Evolutionary conservation across 371 early-diverging fungal genomes (phyloP), one percentile per base, ranked within the genome.

Genomic region (Hamiltosporidium tvaerminnensis): DNA sequence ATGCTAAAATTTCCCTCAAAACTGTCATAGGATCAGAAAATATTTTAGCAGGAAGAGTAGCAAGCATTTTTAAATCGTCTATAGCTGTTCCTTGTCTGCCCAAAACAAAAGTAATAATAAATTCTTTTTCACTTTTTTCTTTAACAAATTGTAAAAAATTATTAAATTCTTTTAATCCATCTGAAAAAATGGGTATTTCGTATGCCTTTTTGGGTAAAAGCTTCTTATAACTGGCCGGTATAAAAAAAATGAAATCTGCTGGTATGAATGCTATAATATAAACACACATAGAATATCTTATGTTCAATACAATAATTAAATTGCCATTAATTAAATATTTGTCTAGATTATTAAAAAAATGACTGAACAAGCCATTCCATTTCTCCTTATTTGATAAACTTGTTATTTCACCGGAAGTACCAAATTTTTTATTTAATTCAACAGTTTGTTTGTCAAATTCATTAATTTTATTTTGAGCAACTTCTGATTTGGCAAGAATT

Each of bases 81-180:
- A 41, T 7, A 14, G 50, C 10, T n/a, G 61, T 47, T 38, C 53
- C 58, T 38, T 35, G 32, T 33, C 67, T 50, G 23, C 67, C 66
- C 10, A 70, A 23, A 52, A 33, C 37, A 38, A 70, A 70, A n/a
- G 63, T 63, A 23, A 60, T 57, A 32, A 70, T 47, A 35, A 70
- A 59, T 1, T 35, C 52, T 16, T 54, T 47, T 47, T 41, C 30
- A 31, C 38, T 41, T 7, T 47, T 48, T 23, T 63, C 52, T 53
- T 64, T 70, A 49, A 63, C 69, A 67, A 70, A 66, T 16, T 39
- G 53, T 16, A 70, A 48, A 54, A 70, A 70, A 14, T 33, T 60
- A 49, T 70, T 55, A 35, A 70, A 50, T 33, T 48, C 59, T 50
- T 31, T 67, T 14, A 70, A 31, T 14, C 39, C 53, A 47, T 70